A percentile compares a stretch with the other conserved stretches of the same genome.
Evolutionary conservation across 2,329 filamentous ascomycete genomes (phyloP).

Genomic region (Colletotrichum lini): DNA sequence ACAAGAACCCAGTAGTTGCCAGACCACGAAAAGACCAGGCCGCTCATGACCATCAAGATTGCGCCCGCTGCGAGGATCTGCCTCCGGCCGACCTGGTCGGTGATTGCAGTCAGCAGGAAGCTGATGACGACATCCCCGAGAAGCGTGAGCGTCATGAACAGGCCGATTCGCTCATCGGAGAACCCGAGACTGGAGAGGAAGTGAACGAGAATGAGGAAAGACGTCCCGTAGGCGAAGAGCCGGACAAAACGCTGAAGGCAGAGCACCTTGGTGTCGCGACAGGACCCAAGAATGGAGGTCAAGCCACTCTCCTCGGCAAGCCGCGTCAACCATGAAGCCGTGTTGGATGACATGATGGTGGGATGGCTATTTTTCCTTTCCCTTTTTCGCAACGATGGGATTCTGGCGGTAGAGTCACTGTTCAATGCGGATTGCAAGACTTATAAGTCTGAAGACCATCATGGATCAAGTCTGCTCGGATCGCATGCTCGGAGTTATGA

Average conservation of each 20-base stretch:
- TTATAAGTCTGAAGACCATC: conserved; percentile 20
- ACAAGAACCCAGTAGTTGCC: conserved; percentile 72
- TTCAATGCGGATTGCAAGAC: neutral
- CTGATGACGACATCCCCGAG: conserved; percentile 72
- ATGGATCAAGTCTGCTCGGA: neutral
- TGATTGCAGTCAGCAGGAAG: conserved; percentile 70
- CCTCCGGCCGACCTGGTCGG: conserved; percentile 70
- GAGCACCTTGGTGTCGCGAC: conserved; percentile 69
- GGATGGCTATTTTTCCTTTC: too few relatives aligned
- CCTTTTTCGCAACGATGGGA: fast-evolving
- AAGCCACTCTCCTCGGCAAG: conserved; percentile 60
- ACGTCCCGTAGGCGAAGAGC: conserved; percentile 74
- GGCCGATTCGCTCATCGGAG: conserved; percentile 67
- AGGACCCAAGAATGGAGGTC: conserved; percentile 56
- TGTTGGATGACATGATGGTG: conserved; percentile 23
- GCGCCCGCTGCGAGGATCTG: conserved; percentile 69
- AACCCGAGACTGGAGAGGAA: conserved; percentile 67
- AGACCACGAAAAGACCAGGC: conserved; percentile 66
- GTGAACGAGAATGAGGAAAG: conserved; percentile 70
- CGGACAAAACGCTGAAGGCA: conserved; percentile 72
- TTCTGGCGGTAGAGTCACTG: neutral
- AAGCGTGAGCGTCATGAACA: conserved; percentile 77
- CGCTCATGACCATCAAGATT: conserved; percentile 68
- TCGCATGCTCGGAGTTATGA: conserved; percentile 34
- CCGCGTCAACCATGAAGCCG: conserved; percentile 24